Evolutionary conservation across 352 stramenopile genomes (phyloP), one percentile per base, ranked within the genome.

Genomic region (Globisporangium paroecandrum): DNA sequence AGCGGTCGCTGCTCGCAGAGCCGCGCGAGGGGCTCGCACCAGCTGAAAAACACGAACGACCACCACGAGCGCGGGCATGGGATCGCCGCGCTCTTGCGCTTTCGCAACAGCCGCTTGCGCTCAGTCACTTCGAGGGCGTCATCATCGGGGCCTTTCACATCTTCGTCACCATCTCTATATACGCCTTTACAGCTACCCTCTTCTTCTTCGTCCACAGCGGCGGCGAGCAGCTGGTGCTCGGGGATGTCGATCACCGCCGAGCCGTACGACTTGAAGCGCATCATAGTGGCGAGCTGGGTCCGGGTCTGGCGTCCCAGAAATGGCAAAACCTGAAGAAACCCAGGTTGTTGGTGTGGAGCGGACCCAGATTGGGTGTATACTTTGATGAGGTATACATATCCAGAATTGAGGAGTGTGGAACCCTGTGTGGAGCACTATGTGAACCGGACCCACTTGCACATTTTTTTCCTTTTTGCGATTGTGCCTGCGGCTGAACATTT

Each of bases 41-140:
- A 75, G 20, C 66, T 70, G 53, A 81, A 81, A 57, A 81, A 77
- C 56, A 71, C 46, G 43, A 66, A 56, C 22, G 75, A 81, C 67
- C 66, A 75, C 64, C 70, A 73, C 8, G 69, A 71, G 20, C 22
- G 46, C 24, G 58, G 64, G 12, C 38, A 22, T 22, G 22, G 36
- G 18, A 58, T 24, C 18, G 24, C 34, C 22, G 25, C 6, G 27
- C 22, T 59, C 13, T 29, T 18, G 46, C 34, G 53, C 62, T 65
- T 57, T 24, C 38, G 53, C 32, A 62, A 10, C 25, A 36, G 36
- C 25, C 62, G 25, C 62, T 32, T 55, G 36, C 51, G 8, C 13
- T 24, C 53, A 18, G 41, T 13, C 7, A 0, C 18, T 27, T 47
- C 15, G 27, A 46, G 18, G 43, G 18, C 43, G 4, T 55, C 9